phyloP scores from a whole-genome alignment of 129 eudicot species.

The Gnaphalium uliginosum region DNA sequence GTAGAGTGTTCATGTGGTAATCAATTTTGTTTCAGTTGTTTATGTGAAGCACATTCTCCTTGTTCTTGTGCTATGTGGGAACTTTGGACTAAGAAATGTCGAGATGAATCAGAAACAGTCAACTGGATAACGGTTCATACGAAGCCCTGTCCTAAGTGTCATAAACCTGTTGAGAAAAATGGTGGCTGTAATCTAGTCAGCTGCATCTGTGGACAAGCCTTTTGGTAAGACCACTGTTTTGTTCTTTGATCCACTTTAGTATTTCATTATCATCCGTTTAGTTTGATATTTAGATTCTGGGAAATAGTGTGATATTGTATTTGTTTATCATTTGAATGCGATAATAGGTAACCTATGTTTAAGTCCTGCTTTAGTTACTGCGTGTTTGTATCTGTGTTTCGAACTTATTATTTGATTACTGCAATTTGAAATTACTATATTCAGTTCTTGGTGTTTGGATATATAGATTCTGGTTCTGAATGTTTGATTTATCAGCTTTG shows the following conservation, averaged over 20 bases:
- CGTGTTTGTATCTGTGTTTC: neutral
- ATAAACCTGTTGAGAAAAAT: slow-evolving; percentile 95
- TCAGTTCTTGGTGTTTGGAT: neutral
- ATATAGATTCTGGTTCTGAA: neutral
- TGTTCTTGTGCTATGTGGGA: slow-evolving; percentile 96
- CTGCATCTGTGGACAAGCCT: slow-evolving; percentile 95
- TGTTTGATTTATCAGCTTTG: neutral
- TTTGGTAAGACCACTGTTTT: slow-evolving; percentile 59
- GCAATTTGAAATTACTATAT: neutral
- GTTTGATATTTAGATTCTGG: neutral
- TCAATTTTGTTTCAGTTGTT: slow-evolving; percentile 90
- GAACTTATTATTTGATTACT: neutral
- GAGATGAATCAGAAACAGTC: slow-evolving; percentile 90
- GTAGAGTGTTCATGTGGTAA: slow-evolving; percentile 89
- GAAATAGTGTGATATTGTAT: neutral
- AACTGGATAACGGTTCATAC: slow-evolving; percentile 97
- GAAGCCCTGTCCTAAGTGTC: slow-evolving; percentile 95
- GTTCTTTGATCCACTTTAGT: slow-evolving; percentile 15
- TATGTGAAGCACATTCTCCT: slow-evolving; percentile 88
- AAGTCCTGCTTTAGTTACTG: neutral
- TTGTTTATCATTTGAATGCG: neutral
- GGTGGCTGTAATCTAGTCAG: slow-evolving; percentile 95
- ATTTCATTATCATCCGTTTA: slow-evolving; percentile 9
- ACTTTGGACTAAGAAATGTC: slow-evolving; percentile 82
- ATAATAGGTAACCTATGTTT: neutral